These are phyloP conservation scores for Eimeria tenella DNA, from an alignment of 169 alveolate genomes.

Conservation along the genomic window DNA sequence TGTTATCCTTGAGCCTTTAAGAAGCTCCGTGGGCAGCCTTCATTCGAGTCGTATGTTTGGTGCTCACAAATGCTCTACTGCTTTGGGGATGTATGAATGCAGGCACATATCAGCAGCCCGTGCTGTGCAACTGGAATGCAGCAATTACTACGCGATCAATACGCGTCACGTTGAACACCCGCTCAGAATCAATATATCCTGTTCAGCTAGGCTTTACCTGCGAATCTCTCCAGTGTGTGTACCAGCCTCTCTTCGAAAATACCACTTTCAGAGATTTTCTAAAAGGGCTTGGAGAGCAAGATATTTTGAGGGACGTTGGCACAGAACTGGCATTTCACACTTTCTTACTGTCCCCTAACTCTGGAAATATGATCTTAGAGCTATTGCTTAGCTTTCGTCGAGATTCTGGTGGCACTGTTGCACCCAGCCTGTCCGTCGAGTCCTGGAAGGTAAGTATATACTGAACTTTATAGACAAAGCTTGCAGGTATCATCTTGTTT, in stretches of 20 bases:
- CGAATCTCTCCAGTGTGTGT: slow-evolving; percentile 39
- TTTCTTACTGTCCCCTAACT: not conserved
- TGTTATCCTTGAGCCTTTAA: not conserved
- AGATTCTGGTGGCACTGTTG: slow-evolving; percentile 35
- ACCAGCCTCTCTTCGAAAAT: slow-evolving; percentile 39
- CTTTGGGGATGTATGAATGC: not conserved
- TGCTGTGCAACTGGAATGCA: slow-evolving; percentile 34
- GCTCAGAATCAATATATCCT: not conserved
- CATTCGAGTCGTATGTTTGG: not conserved
- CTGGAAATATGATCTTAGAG: slow-evolving; percentile 22
- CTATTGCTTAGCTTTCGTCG: slow-evolving; percentile 2
- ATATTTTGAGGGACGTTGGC: slow-evolving; percentile 15
- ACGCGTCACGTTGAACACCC: slow-evolving; percentile 5
- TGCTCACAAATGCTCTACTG: not conserved
- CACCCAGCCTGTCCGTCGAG: slow-evolving; percentile 26
- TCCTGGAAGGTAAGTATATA: not conserved
- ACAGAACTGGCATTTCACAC: slow-evolving; percentile 17
- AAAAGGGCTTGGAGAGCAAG: not conserved
- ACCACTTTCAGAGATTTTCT: slow-evolving; percentile 16
- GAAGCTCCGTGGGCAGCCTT: not conserved
- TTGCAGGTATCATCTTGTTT: not conserved
- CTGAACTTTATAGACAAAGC: not conserved
- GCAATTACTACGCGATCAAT: slow-evolving; percentile 25
- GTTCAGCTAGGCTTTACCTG: slow-evolving; percentile 45
- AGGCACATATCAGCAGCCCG: slow-evolving; percentile 48